Conservation (phyloP, 2,329 filamentous ascomycete species). For the Neofusicoccum umdonicola region DNA sequence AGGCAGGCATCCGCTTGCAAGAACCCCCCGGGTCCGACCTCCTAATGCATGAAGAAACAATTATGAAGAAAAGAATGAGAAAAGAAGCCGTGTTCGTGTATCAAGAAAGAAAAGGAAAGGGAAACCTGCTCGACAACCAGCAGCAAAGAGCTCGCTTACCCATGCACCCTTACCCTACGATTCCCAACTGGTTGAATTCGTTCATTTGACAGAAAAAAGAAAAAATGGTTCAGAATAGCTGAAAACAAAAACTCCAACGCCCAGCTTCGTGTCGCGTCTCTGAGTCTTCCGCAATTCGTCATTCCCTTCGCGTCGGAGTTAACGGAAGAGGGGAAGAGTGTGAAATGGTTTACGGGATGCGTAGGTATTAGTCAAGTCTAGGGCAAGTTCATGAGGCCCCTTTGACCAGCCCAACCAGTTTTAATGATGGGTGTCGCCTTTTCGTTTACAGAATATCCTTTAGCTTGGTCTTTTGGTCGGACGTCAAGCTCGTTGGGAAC, state of each 20-base stretch:
- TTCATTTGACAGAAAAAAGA: not conserved
- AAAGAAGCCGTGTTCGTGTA: not conserved
- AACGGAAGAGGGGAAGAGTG: not conserved
- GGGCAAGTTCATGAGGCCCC: slow-evolving; percentile 1
- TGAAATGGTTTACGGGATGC: not conserved
- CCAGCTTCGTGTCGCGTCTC: slow-evolving; percentile 3
- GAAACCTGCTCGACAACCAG: not conserved
- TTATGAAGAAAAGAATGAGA: not conserved
- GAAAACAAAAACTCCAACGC: slow-evolving; percentile 4
- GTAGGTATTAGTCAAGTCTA: not conserved
- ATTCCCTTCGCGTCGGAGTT: not conserved
- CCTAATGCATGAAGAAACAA: not conserved
- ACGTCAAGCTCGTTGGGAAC: slow-evolving; percentile 77
- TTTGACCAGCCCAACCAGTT: not conserved
- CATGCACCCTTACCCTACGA: not conserved
- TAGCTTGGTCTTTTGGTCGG: slow-evolving; percentile 75
- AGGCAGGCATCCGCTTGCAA: not conserved
- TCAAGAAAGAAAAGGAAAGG: not conserved
- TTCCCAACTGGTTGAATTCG: not conserved
- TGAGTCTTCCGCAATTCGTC: not conserved
- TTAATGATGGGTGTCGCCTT: not conserved
- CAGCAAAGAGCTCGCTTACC: not conserved
- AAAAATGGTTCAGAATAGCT: not conserved
- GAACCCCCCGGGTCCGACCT: not conserved
- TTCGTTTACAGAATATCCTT: slow-evolving; percentile 66